These are phyloP conservation scores for Hypoxylon trugodes DNA, from an alignment of 495 filamentous ascomycete genomes.

Conservation along the genomic window DNA sequence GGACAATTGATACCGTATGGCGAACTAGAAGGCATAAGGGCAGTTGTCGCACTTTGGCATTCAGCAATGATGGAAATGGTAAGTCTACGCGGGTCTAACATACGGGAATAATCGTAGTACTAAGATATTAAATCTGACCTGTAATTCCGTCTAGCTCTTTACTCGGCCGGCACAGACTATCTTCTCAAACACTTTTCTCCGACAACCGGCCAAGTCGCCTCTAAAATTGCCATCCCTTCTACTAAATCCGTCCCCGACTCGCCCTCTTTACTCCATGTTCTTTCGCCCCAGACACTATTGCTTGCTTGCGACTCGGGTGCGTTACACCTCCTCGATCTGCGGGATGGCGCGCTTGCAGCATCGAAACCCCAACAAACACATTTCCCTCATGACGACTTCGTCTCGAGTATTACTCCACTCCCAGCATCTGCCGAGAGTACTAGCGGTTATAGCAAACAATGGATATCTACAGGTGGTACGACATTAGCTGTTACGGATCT, in stretches of 20 bases:
- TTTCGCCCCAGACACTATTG: slow-evolving; percentile 87
- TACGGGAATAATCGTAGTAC: not conserved
- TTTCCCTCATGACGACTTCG: slow-evolving; percentile 89
- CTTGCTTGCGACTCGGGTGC: slow-evolving; percentile 89
- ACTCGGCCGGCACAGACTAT: slow-evolving; percentile 89
- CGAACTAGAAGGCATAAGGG: slow-evolving; percentile 89
- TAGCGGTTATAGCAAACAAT: slow-evolving; percentile 88
- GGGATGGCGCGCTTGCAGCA: slow-evolving; percentile 65
- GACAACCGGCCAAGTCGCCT: slow-evolving; percentile 79
- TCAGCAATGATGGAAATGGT: slow-evolving; percentile 76
- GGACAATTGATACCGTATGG: slow-evolving; percentile 85
- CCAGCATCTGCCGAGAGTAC: slow-evolving; percentile 79
- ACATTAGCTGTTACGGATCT: slow-evolving; percentile 90
- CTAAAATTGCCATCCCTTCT: slow-evolving; percentile 74
- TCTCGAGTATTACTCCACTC: slow-evolving; percentile 86
- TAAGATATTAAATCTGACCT: slow-evolving; percentile 18
- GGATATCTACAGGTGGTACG: slow-evolving; percentile 88
- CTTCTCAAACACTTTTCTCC: slow-evolving; percentile 86
- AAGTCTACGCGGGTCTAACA: slow-evolving; percentile 18
- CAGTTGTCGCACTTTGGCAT: slow-evolving; percentile 82
- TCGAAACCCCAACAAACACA: slow-evolving; percentile 77
- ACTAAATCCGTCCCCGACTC: slow-evolving; percentile 61
- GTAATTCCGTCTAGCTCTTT: slow-evolving; percentile 63
- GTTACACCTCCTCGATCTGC: slow-evolving; percentile 90
- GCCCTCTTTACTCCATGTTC: slow-evolving; percentile 78